A percentile compares a stretch with the other conserved stretches of the same genome.
Conservation (phyloP, 306 rosid genomes). For the Calophaca sinica region DNA sequence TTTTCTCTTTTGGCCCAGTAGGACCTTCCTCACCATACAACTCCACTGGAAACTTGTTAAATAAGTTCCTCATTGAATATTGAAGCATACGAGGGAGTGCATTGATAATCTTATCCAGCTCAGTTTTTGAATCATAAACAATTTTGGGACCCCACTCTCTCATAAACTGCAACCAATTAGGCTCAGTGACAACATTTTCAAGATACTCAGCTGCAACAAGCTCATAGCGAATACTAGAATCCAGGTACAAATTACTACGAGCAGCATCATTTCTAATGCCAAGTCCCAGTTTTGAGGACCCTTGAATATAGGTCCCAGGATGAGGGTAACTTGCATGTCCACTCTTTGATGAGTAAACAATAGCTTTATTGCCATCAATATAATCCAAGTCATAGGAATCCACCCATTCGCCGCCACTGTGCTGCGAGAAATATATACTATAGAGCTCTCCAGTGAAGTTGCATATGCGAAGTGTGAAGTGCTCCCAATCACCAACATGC, state of each 20-base stretch:
- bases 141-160: slow-evolving; percentile 60
- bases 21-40: slow-evolving; percentile 62
- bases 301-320: slow-evolving; percentile 56
- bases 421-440: slow-evolving; percentile 55
- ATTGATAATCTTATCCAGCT: slow-evolving; percentile 52
- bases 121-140: slow-evolving; percentile 53
- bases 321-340: slow-evolving; percentile 58
- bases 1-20: slow-evolving; percentile 62
- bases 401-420: slow-evolving; percentile 59
- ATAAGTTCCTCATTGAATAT: slow-evolving; percentile 39
- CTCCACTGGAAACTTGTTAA: slow-evolving; percentile 53
- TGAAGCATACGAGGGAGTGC: slow-evolving; percentile 49
- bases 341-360: slow-evolving; percentile 52
- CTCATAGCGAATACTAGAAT: slow-evolving; percentile 54
- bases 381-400: slow-evolving; percentile 48
- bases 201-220: slow-evolving; percentile 62
- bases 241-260: slow-evolving; percentile 47
- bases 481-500: slow-evolving; percentile 98
- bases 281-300: slow-evolving; percentile 55
- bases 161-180: slow-evolving; percentile 58
- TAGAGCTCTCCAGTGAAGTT: slow-evolving; percentile 55
- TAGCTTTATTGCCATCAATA: slow-evolving; percentile 51
- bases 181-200: slow-evolving; percentile 44
- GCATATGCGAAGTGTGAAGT: slow-evolving; percentile 67
- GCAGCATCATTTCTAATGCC: slow-evolving; percentile 55